Percentiles rank a stretch among this genome's conserved stretches.
These are phyloP conservation scores for Arachnomyces sp. DNA, from an alignment of 2,329 filamentous ascomycete species.

Conservation along the genomic window DNA sequence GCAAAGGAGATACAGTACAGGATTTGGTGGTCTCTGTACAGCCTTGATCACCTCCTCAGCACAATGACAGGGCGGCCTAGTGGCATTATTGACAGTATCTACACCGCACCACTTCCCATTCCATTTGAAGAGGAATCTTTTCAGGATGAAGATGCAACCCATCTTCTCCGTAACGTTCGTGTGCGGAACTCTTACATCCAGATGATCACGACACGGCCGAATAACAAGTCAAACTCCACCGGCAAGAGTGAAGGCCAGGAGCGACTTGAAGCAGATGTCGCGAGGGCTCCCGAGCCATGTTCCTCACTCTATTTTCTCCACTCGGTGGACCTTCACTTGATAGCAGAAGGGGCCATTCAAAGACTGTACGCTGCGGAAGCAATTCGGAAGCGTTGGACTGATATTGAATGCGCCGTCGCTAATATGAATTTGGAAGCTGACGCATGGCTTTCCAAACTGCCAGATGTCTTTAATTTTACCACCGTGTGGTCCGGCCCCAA, in stretches of 20 bases:
- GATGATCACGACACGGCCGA: conserved; percentile 10
- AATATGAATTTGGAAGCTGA: conserved; percentile 29
- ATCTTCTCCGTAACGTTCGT: conserved; percentile 28
- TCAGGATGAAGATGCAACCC: conserved; percentile 21
- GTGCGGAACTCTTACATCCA: conserved; percentile 23
- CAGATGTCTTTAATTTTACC: conserved; percentile 30
- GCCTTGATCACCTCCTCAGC: no score
- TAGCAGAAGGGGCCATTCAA: conserved; percentile 30
- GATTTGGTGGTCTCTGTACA: no score
- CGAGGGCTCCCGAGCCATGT: conserved; percentile 27
- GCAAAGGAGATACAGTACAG: no score
- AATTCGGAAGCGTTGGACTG: conserved; percentile 26
- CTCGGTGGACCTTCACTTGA: conserved; percentile 28
- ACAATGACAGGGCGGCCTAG: no score
- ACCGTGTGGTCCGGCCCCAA: conserved; percentile 18
- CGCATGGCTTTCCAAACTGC: conserved; percentile 32
- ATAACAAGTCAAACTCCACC: no score
- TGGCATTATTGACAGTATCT: no score
- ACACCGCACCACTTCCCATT: conserved; percentile 31
- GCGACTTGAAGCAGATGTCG: no score
- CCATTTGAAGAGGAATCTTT: conserved; percentile 34
- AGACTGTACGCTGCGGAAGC: conserved; percentile 33
- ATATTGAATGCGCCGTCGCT: conserved; percentile 30
- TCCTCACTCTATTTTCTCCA: conserved; percentile 33
- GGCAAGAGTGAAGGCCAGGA: conserved; percentile 16